A percentile compares a stretch with the other conserved stretches of the same genome.
Evolutionary conservation across 73 alveolate species (phyloP).

Genomic region (Diophrys appendiculata): DNA sequence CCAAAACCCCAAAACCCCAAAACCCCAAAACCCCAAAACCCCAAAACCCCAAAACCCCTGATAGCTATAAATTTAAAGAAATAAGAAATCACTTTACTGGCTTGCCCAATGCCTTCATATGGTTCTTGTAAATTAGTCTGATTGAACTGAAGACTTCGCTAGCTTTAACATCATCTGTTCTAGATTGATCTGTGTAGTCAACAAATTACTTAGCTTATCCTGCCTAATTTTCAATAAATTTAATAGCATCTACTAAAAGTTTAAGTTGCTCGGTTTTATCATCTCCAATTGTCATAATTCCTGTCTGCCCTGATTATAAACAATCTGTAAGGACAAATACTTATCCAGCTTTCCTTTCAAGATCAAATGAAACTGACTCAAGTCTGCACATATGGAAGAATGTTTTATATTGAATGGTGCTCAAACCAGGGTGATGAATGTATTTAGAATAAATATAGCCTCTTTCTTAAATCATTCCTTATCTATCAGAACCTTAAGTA

Average conservation of each 20-base stretch:
- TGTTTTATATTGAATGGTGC: slow-evolving; percentile 74
- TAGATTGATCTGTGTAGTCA: slow-evolving; percentile 46
- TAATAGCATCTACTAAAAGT: slow-evolving; percentile 60
- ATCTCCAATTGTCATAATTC: slow-evolving; percentile 77
- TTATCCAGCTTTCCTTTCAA: slow-evolving; percentile 78
- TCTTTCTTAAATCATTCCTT: slow-evolving; percentile 26
- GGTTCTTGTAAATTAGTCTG: slow-evolving; percentile 49
- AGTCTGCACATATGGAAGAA: slow-evolving; percentile 91
- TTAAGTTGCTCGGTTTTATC: slow-evolving; percentile 36
- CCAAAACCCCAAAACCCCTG: too few relatives aligned
- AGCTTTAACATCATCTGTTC: slow-evolving; percentile 56
- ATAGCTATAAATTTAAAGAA: too few relatives aligned
- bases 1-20: too few relatives aligned
- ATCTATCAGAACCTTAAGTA: slow-evolving; percentile 17
- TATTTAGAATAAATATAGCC: slow-evolving; percentile 69
- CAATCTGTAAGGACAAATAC: slow-evolving; percentile 81
- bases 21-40: too few relatives aligned
- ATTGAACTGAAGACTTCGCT: slow-evolving; percentile 57
- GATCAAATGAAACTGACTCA: slow-evolving; percentile 85
- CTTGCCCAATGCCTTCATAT: too few relatives aligned
- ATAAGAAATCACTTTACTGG: too few relatives aligned
- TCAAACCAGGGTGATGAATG: slow-evolving; percentile 82
- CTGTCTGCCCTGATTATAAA: slow-evolving; percentile 80
- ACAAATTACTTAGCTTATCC: slow-evolving; percentile 22
- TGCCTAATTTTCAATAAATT: slow-evolving; percentile 55